Base-by-base conservation (phyloP, 2,329 filamentous ascomycete genomes). In the Colletotrichum liriopes region DNA sequence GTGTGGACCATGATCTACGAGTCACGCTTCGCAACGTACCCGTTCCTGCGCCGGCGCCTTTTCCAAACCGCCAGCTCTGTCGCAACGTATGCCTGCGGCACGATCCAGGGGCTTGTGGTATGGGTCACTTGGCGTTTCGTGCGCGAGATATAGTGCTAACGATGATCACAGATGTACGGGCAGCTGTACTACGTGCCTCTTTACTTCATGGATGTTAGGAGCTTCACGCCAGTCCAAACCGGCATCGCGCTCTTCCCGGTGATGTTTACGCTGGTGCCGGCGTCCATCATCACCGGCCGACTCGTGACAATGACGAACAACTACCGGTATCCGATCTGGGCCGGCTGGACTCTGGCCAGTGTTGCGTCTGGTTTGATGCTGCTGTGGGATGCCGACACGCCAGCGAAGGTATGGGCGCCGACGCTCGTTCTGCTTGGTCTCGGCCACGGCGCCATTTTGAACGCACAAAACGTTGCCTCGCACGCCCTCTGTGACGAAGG, bases 171-270 rank as follows among this genome's bases (percentile, higher is more conserved):
- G 64, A 71, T 73, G 35, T 73, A 70, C 12, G 41, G 63, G 16
- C 49, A 71, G 37, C 39, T 74, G 0, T 75, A 74, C 35, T 75
- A 73, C 49, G 26, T 75, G 20, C 64, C 76, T 1, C 66, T 75
- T 5, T 78, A 76, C 62, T 78, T 77, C 60, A 64, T 73, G 41
- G 66, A 73, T 8, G 73, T 78, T 20, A 73, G 74, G 45, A 55
- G 58, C 9, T 77, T 70, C 62, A 72, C 43, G 1, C 66, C 70
- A 5, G 58, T 75, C 20, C 16, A 67, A 1, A 72, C 75, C 7
- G 73, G 74, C n/a, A n/a, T 77, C 6, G 55, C 73, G 37, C 63
- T 76, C 5, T 70, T 78, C 45, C 75, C 74, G 2, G 65, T 68
- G 6, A 73, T 71, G 16, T 58, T 75, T 29, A 66, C 41, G n/a